Conservation (phyloP, 2,329 filamentous ascomycete genomes). For the Pyrenophora tritici-repentis region DNA sequence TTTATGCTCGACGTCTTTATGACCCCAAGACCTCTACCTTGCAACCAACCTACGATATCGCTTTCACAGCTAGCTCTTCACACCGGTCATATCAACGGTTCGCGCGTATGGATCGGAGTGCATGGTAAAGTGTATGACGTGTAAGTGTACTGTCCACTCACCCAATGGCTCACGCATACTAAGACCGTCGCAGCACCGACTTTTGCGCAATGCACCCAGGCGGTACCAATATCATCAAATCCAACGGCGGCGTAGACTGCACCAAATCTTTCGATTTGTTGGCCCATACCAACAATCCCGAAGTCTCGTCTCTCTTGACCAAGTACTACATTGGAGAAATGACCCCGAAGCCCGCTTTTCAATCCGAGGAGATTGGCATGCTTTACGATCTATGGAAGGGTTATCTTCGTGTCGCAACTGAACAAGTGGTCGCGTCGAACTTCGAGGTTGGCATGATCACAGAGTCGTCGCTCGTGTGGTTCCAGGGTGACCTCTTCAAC, state of each 20-base stretch:
- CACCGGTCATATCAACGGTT: constrained; percentile 38
- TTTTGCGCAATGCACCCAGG: constrained; percentile 85
- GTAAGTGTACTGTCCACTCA: constrained; percentile 6
- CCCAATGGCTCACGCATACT: neutral
- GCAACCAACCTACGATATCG: constrained; percentile 30
- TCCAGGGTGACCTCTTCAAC: constrained; percentile 32
- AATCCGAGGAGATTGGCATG: constrained; percentile 28
- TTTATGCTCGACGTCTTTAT: constrained; percentile 36
- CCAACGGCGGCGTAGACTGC: constrained; percentile 83
- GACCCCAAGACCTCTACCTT: constrained; percentile 32
- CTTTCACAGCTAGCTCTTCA: constrained; percentile 30
- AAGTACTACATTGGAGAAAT: constrained; percentile 34
- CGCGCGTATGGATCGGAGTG: constrained; percentile 76
- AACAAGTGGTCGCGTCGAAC: constrained; percentile 28
- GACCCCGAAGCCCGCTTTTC: constrained; percentile 27
- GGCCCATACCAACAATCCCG: constrained; percentile 83
- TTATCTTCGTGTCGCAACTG: constrained; percentile 26
- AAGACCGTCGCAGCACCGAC: constrained; percentile 58
- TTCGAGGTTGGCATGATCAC: constrained; percentile 33
- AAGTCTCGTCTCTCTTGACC: constrained; percentile 56
- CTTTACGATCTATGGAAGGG: constrained; percentile 32
- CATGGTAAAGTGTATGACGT: constrained; percentile 91
- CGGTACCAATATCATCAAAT: constrained; percentile 81
- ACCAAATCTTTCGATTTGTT: constrained; percentile 93
- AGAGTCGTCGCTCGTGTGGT: constrained; percentile 30